Evolutionary conservation across 805 yeast species (phyloP).

Genomic region (Zygotorulaspora florentina): DNA sequence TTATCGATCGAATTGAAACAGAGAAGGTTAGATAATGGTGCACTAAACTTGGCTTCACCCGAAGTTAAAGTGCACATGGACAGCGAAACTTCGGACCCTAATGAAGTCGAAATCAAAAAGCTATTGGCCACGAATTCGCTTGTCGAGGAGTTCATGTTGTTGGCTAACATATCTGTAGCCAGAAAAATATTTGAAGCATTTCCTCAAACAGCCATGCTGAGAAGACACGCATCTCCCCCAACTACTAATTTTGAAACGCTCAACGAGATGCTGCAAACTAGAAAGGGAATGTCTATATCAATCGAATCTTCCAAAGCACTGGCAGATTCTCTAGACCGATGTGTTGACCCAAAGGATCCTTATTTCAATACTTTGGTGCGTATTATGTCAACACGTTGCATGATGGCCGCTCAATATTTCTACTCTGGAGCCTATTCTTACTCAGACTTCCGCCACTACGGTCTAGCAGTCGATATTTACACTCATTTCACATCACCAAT

Average conservation of each 20-base stretch:
- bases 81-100: conserved; percentile 94
- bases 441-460: conserved; percentile 92
- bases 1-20: conserved; percentile 84
- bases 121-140: conserved; percentile 87
- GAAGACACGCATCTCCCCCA: conserved; percentile 98
- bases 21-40: conserved; percentile 89
- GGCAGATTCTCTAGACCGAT: conserved; percentile 89
- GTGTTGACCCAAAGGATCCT: conserved; percentile 77
- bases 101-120: conserved; percentile 88
- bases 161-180: conserved; percentile 96
- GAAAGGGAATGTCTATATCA: conserved; percentile 71
- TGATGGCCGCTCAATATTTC: conserved; percentile 99
- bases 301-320: conserved; percentile 83
- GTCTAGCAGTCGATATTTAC: conserved; percentile 94
- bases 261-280: conserved; percentile 80
- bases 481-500: conserved; percentile 99
- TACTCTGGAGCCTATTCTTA: conserved; percentile 85
- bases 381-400: conserved; percentile 96
- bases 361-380: conserved; percentile 90
- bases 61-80: conserved; percentile 97
- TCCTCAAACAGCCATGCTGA: conserved; percentile 97
- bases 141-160: conserved; percentile 97
- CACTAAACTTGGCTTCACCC: conserved; percentile 93
- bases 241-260: conserved; percentile 84
- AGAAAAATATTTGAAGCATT: conserved; percentile 84